phyloP scores from a whole-genome alignment of 257 asterid species.

The Echium plantagineum region DNA sequence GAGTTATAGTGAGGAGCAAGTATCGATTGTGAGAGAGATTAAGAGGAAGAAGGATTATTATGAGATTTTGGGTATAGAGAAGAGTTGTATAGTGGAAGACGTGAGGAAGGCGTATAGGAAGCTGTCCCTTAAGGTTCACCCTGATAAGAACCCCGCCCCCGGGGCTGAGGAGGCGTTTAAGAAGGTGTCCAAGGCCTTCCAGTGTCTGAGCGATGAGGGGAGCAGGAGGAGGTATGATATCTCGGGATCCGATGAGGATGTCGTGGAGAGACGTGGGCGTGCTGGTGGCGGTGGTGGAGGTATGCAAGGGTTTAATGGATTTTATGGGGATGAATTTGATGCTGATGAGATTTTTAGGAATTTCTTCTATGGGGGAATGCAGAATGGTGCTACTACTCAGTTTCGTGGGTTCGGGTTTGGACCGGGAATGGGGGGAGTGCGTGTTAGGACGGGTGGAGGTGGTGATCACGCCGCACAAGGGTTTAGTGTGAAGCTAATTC shows the following conservation, averaged over 20 bases:
- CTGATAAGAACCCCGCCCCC: conserved; percentile 87
- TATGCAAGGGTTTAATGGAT: conserved; percentile 68
- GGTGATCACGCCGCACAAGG: conserved; percentile 60
- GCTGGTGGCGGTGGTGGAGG: conserved; percentile 14
- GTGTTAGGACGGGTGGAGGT: background rate
- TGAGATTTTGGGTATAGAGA: conserved; percentile 77
- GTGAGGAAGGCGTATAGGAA: conserved; percentile 78
- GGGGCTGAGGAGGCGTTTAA: conserved; percentile 95
- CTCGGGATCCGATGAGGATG: conserved; percentile 64
- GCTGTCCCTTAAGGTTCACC: conserved; percentile 86
- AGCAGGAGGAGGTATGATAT: conserved; percentile 57
- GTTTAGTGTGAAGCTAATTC: conserved; percentile 40
- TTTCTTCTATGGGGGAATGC: conserved; percentile 89
- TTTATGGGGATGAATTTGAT: conserved; percentile 54
- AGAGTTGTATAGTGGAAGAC: conserved; percentile 57
- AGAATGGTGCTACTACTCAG: conserved; percentile 56
- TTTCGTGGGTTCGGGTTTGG: conserved; percentile 76
- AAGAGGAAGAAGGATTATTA: conserved; percentile 82
- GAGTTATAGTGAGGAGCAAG: conserved; percentile 61
- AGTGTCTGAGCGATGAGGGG: conserved; percentile 78
- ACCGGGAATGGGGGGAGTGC: conserved; percentile 50
- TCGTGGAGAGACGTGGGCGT: conserved; percentile 38
- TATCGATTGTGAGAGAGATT: conserved; percentile 46
- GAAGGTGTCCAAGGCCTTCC: conserved; percentile 85
- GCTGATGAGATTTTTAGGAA: conserved; percentile 92